Evolutionary conservation across 495 filamentous ascomycete genomes (phyloP), one percentile per base, ranked within the genome.

Genomic region (Cladorrhinum samala): DNA sequence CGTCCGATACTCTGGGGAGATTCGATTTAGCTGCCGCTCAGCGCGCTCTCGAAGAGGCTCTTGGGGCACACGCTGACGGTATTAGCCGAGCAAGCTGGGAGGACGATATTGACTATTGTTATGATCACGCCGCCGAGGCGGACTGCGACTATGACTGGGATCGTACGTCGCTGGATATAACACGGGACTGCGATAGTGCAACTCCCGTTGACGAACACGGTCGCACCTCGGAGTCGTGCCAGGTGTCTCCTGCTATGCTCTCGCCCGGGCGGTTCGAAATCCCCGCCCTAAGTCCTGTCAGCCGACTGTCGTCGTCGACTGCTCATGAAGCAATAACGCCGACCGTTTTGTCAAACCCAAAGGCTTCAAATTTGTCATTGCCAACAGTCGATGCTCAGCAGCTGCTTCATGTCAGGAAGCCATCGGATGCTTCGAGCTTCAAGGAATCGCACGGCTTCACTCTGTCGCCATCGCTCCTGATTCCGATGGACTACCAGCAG

Each of bases 41-140:
- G 50, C 63, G 61, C 9, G 61, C 65, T 6, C 54, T 70, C 17
- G 57, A 53, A 39, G 63, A 52, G 11, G 60, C 57, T 7, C 14
- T 65, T 27, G 64, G 61, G 3, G 63, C 74, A 14, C 54, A 67
- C 46, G 64, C 78, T 21, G 80, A 83, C n/a, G 51, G 58, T 3
- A 23, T 61, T 7, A 21, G 50, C 6, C 61, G 63, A 36, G 79
- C 83, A 41, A 85, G 77, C 18, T 97, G 92, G 92, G 92, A 97
- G 61, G 88, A 91, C 40, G 90, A 91, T 59, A 92, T 97, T 59
- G 91, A 96, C 65, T 96, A 87, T 66, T 93, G 86, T 65, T 97
- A 96, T 61, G 88, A 95, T 56, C 83, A 93, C 66, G 89, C 85
- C 43, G 89, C 86, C 7, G 92, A 96, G 67, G 89, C 90, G 1